Evolutionary conservation across 2,329 filamentous ascomycete species (phyloP), one percentile per base, ranked within the genome.

Genomic region (Tothia fuscella): DNA sequence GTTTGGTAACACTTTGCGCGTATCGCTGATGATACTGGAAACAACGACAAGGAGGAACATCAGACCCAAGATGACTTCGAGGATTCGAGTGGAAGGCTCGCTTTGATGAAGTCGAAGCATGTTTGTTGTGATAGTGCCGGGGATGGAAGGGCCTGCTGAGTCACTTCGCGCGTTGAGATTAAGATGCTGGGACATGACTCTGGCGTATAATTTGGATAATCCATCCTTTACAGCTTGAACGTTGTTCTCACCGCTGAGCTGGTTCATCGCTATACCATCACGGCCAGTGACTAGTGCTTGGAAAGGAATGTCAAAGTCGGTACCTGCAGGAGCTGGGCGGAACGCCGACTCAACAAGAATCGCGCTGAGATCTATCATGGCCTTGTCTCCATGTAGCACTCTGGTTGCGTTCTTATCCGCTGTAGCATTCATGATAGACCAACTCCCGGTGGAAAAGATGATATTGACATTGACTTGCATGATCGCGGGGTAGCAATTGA

Each of bases 31-130:
- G 12, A 38, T 5, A 4, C 22, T 16, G 2, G 40, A 19, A 14
- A 38, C 34, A 10, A 21, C 32, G 13, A 37, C n/a, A 19, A 19
- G 19, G 24, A 42, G 2, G 20, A 42, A 20, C 14, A 24, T 42
- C 10, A 30, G 17, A 16, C 17, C 19, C 10, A 42, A n/a, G 19
- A 42, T 16, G 13, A 16, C 21, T 24, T 42, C 31, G 22, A 42
- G 31, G 24, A 42, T 6, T 9, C 40, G 20, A 2, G 40, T 42
- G 7, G 33, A n/a, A 2, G 19, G 2, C 2, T 13, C 38, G 32
- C 28, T 21, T 30, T 42, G 40, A 3, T 12, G 17, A 13, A 42
- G 32, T 16, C 40, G 40, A 10, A 14, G 26, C 13, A 13, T 14
- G 6, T 14, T 25, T 17, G 2, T 34, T 25, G 28, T 32, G 4